A percentile compares a stretch with the other conserved stretches of the same genome.
These are phyloP conservation scores for Agaricus bisporus DNA, from an alignment of 768 basidiomycete genomes.

Conservation along the genomic window DNA sequence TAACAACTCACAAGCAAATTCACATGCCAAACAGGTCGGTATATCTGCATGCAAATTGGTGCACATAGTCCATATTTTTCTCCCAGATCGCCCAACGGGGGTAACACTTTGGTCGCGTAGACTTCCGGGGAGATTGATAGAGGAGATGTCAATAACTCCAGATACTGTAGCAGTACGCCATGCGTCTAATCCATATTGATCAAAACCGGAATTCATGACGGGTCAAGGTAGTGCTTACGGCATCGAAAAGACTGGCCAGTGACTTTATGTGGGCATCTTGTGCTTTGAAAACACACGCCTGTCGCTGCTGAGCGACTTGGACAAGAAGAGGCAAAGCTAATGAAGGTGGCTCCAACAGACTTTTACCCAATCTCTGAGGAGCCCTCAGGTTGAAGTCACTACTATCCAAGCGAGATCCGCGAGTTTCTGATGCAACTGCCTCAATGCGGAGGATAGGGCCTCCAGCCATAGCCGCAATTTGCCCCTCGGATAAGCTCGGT, in stretches of 20 bases:
- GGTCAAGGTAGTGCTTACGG: slow-evolving; percentile 46
- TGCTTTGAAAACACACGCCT: slow-evolving; percentile 74
- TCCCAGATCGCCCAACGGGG: slow-evolving; percentile 68
- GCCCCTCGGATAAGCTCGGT: slow-evolving; percentile 82
- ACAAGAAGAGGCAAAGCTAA: slow-evolving; percentile 87
- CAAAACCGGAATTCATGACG: slow-evolving; percentile 13
- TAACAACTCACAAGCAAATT: slow-evolving; percentile 48
- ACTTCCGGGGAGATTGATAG: slow-evolving; percentile 61
- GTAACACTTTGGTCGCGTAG: slow-evolving; percentile 70
- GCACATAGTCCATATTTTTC: slow-evolving; percentile 75
- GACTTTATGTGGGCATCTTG: slow-evolving; percentile 79
- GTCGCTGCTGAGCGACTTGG: slow-evolving; percentile 87
- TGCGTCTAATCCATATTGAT: slow-evolving; percentile 57
- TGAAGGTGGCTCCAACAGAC: slow-evolving; percentile 52
- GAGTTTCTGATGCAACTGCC: slow-evolving; percentile 72
- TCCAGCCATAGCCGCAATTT: slow-evolving; percentile 87
- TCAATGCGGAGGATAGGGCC: slow-evolving; percentile 85
- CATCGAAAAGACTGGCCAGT: slow-evolving; percentile 82
- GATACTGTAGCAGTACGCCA: slow-evolving; percentile 86
- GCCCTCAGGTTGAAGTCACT: slow-evolving; percentile 59
- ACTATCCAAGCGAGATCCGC: slow-evolving; percentile 69
- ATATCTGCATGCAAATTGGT: slow-evolving; percentile 90
- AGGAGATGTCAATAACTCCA: slow-evolving; percentile 79
- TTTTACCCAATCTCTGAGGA: slow-evolving; percentile 60
- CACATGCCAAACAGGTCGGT: slow-evolving; percentile 72